Evolutionary conservation across 2,329 filamentous ascomycete species (phyloP).

Genomic region (Diaporthe citrichinensis): DNA sequence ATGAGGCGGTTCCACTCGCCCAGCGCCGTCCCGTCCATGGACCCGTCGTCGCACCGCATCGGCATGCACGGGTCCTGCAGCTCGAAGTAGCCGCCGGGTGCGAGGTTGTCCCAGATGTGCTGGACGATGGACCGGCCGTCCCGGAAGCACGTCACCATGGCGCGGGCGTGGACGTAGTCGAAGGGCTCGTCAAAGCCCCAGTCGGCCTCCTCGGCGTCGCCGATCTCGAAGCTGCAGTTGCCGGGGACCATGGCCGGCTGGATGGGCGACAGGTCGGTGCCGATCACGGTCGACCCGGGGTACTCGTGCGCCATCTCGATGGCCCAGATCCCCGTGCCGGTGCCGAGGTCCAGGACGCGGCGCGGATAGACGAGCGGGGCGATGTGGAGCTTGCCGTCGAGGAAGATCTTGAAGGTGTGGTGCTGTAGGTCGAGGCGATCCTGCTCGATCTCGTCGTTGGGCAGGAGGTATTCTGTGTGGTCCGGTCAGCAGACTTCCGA

Average conservation of each 20-base stretch:
- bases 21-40: slow-evolving; percentile 50
- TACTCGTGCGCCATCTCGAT: slow-evolving; percentile 60
- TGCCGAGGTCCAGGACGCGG: slow-evolving; percentile 63
- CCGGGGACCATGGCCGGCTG: slow-evolving; percentile 60
- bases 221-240: slow-evolving; percentile 68
- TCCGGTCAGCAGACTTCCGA: neutral
- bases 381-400: slow-evolving; percentile 58
- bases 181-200: slow-evolving; percentile 66
- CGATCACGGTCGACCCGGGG: slow-evolving; percentile 55
- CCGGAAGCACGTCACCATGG: slow-evolving; percentile 63
- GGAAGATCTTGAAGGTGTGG: slow-evolving; percentile 56
- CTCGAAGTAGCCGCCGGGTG: slow-evolving; percentile 57
- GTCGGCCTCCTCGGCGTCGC: slow-evolving; percentile 64
- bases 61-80: slow-evolving; percentile 51
- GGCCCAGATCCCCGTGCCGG: slow-evolving; percentile 64
- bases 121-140: slow-evolving; percentile 63
- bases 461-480: slow-evolving; percentile 49
- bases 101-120: slow-evolving; percentile 58
- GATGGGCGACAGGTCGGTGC: slow-evolving; percentile 61
- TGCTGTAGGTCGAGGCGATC: slow-evolving; percentile 55
- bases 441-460: slow-evolving; percentile 52
- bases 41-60: slow-evolving; percentile 49
- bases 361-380: slow-evolving; percentile 59
- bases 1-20: slow-evolving; percentile 52
- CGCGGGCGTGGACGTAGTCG: slow-evolving; percentile 66